Percentiles rank a stretch among this genome's conserved stretches.
These are phyloP conservation scores for Neoboletus brunneissimus DNA, from an alignment of 768 basidiomycete genomes.

Conservation along the genomic window DNA sequence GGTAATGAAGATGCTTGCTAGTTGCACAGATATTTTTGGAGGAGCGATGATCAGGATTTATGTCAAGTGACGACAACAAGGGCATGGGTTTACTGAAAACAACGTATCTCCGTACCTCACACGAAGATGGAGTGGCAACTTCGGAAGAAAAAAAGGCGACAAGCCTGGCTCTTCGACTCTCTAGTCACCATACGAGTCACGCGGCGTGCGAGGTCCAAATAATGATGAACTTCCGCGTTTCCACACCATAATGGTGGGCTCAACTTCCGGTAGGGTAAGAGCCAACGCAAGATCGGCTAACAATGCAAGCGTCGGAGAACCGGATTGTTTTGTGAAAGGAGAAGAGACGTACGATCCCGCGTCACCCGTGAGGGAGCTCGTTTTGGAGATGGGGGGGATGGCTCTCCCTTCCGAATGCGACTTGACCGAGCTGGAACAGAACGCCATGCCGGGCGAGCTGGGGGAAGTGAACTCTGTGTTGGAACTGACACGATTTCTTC, in stretches of 20 bases:
- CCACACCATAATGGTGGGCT: not conserved
- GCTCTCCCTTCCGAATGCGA: too few species aligned
- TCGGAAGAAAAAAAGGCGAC: too few species aligned
- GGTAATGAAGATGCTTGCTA: too few species aligned
- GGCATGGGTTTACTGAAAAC: too few species aligned
- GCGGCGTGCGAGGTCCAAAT: not conserved
- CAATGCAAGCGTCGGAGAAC: not conserved
- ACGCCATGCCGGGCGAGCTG: not conserved
- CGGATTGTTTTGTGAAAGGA: not conserved
- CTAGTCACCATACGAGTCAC: not conserved
- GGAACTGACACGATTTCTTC: too few species aligned
- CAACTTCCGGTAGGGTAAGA: not conserved
- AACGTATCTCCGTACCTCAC: too few species aligned
- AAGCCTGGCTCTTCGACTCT: not conserved
- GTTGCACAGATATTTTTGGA: too few species aligned
- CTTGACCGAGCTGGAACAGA: not conserved
- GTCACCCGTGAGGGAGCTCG: not conserved
- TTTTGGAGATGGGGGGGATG: not conserved
- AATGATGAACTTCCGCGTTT: not conserved
- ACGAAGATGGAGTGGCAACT: too few species aligned
- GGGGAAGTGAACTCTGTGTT: not conserved
- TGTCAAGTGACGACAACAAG: too few species aligned
- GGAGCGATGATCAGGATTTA: too few species aligned
- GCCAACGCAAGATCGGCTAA: too few species aligned
- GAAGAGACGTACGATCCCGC: not conserved